Percentiles rank a stretch among this genome's conserved stretches.
phyloP scores from a whole-genome alignment of 495 filamentous ascomycete species.

The Geopyxis carbonaria region DNA sequence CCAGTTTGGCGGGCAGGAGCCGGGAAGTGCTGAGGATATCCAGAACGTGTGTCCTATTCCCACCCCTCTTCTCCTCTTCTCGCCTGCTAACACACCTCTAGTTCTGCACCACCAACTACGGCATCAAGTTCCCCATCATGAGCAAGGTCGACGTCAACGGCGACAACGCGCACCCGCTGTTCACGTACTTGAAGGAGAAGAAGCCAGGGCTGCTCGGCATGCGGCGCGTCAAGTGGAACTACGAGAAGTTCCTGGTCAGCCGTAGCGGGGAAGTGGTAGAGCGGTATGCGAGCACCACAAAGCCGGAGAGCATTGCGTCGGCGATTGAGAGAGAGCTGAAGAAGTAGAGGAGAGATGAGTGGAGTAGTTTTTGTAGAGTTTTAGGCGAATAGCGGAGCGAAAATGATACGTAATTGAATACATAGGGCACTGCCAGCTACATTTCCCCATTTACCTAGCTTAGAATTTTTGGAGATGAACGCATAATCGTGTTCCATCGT shows the following conservation, averaged over 20 bases:
- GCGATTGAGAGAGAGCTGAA: conserved; percentile 58
- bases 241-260: conserved; percentile 92
- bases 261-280: conserved; percentile 65
- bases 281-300: conserved; percentile 69
- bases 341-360: too few relatives aligned
- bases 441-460: too few relatives aligned
- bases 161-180: conserved; percentile 59
- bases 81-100: background rate
- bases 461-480: too few relatives aligned
- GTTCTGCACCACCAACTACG: conserved; percentile 57
- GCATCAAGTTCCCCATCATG: conserved; percentile 81
- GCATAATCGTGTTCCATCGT: too few relatives aligned
- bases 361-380: too few relatives aligned
- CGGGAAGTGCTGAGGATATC: conserved; percentile 76
- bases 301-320: conserved; percentile 62
- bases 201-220: conserved; percentile 70
- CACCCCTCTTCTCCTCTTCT: background rate
- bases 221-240: conserved; percentile 43
- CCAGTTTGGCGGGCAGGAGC: conserved; percentile 86
- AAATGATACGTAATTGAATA: too few relatives aligned
- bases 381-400: too few relatives aligned
- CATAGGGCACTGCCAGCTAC: too few relatives aligned
- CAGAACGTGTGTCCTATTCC: conserved; percentile 51
- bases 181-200: conserved; percentile 72
- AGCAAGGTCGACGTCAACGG: conserved; percentile 91